Evolutionary conservation across 441 rosid species (phyloP).

Genomic region (Macaranga tanarius): DNA sequence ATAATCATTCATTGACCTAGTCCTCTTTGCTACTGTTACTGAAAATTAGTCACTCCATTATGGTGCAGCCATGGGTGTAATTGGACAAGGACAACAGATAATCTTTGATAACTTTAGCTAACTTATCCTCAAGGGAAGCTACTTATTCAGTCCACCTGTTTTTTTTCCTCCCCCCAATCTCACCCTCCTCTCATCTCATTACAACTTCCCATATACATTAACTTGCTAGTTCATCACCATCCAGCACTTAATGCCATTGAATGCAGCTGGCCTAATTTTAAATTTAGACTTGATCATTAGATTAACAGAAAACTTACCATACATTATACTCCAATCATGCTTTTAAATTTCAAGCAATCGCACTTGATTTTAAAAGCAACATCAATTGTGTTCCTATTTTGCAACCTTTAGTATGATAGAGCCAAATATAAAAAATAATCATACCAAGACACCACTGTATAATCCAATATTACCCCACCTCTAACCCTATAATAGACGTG

Average conservation of each 20-base stretch:
- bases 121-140: background rate
- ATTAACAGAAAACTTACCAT: background rate
- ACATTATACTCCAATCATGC: background rate
- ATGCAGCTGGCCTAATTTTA: background rate
- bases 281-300: background rate
- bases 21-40: background rate
- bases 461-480: no score
- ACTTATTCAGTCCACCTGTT: background rate
- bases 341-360: background rate
- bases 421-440: background rate
- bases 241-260: background rate
- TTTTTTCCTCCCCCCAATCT: background rate
- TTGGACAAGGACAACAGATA: background rate
- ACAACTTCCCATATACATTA: background rate
- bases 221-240: background rate
- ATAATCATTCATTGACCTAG: no score
- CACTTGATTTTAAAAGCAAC: background rate
- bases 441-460: background rate
- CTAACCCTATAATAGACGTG: background rate
- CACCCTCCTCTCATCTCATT: background rate
- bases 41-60: background rate
- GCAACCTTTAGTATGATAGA: background rate
- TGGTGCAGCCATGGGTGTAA: background rate
- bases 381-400: background rate
- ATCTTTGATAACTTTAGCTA: background rate